phyloP scores from a whole-genome alignment of 441 rosid genomes.

The Euphorbia celastroides region DNA sequence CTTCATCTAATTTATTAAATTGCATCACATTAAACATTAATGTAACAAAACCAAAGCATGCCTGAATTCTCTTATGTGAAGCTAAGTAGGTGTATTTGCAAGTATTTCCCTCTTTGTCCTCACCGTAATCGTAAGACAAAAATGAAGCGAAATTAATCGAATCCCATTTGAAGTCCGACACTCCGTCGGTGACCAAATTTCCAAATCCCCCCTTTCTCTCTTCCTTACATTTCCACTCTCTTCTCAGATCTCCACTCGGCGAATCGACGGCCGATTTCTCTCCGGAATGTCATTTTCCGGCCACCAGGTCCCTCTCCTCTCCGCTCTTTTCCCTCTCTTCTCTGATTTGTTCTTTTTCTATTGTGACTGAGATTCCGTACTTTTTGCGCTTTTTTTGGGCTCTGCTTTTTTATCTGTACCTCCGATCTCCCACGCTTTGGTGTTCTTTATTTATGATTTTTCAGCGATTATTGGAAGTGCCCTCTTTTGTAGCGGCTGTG shows the following conservation, averaged over 20 bases:
- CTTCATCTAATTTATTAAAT: too few relatives aligned
- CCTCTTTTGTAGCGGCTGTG: not conserved
- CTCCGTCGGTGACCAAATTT: constrained; percentile 30
- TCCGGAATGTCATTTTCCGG: constrained; percentile 34
- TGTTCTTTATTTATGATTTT: not conserved
- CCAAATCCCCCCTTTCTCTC: constrained; percentile 8
- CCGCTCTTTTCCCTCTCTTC: not conserved
- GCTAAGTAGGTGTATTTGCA: not conserved
- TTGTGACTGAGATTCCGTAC: not conserved
- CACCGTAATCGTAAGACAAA: constrained; percentile 24
- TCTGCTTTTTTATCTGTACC: constrained; percentile 20
- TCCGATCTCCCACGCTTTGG: constrained; percentile 7
- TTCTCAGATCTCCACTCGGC: constrained; percentile 17
- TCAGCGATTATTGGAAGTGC: too few relatives aligned
- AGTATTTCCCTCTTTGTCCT: not conserved
- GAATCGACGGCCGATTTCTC: constrained; percentile 22
- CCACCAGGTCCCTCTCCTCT: constrained; percentile 21
- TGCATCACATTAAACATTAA: too few relatives aligned
- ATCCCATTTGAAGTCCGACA: constrained; percentile 29
- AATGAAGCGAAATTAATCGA: constrained; percentile 28
- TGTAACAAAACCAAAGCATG: too few relatives aligned
- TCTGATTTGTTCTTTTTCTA: not conserved
- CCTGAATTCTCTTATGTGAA: not conserved
- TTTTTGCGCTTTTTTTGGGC: not conserved
- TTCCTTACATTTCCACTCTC: not conserved